Evolutionary conservation across 805 yeast species (phyloP).

Genomic region (Pichia kluyveri): DNA sequence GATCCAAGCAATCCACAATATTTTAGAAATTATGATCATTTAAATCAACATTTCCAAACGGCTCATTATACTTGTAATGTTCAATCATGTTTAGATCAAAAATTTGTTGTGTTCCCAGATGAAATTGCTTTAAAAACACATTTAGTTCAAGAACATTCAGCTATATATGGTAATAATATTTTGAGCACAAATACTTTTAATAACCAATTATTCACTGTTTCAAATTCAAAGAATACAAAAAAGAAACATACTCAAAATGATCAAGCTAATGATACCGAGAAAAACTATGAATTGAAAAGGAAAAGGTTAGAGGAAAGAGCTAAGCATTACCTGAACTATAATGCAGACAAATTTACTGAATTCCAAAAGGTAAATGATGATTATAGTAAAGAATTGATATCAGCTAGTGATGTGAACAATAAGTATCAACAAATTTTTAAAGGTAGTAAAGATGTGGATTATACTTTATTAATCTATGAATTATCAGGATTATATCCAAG

Average conservation of each 20-base stretch:
- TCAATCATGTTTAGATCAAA: slow-evolving; percentile 72
- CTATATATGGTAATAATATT: slow-evolving; percentile 32
- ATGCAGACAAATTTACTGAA: slow-evolving; percentile 33
- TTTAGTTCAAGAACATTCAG: slow-evolving; percentile 65
- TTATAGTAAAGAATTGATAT: slow-evolving; percentile 37
- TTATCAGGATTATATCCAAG: slow-evolving; percentile 46
- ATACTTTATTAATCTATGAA: slow-evolving; percentile 50
- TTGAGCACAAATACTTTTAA: slow-evolving; percentile 18
- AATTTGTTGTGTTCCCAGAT: slow-evolving; percentile 85
- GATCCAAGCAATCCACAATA: slow-evolving; percentile 59
- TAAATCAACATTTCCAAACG: slow-evolving; percentile 64
- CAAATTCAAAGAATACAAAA: slow-evolving; percentile 14
- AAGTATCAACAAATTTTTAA: slow-evolving; percentile 43
- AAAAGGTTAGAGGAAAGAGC: slow-evolving; percentile 78
- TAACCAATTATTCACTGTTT: slow-evolving; percentile 52
- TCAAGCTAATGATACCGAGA: not conserved
- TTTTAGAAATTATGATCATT: slow-evolving; percentile 65
- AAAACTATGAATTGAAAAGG: slow-evolving; percentile 32
- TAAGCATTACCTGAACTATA: slow-evolving; percentile 60
- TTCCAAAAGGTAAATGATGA: slow-evolving; percentile 42
- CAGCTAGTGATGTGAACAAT: slow-evolving; percentile 38
- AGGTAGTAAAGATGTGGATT: slow-evolving; percentile 33
- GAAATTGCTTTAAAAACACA: slow-evolving; percentile 84
- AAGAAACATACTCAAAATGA: slow-evolving; percentile 5
- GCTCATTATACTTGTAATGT: slow-evolving; percentile 75